Evolutionary conservation across 2,329 filamentous ascomycete genomes (phyloP), one percentile per base, ranked within the genome.

Genomic region (Pyricularia sp.): DNA sequence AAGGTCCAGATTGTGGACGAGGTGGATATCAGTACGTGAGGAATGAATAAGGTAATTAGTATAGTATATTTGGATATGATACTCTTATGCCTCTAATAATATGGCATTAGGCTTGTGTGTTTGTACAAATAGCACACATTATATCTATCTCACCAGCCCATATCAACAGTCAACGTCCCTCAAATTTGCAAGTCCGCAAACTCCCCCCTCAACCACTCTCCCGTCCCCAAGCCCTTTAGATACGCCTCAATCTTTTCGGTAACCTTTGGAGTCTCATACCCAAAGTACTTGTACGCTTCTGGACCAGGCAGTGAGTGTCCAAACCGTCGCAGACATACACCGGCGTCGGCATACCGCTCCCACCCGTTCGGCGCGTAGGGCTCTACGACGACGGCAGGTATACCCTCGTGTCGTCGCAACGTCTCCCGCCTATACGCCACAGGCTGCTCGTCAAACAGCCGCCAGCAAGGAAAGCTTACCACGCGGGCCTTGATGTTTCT

Each of bases 1-100:
- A 87, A 87, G 71, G 81, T 87, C 2, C 81, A 85, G 65, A 81
- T 87, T 22, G 75, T 85, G 6, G 84, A 87, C 69, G 77, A 82
- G 26, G 66, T 68, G 24, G 70, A 73, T 24, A 62, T 64, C 16
- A 40, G 33, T 8, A 2, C 33, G 12, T 40, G 33, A 40, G 33
- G 13, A 12, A 16, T 40, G 33, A 40, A 16, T 40, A 10, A 13
- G 31, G 31, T 33, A 33, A 33, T 33, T 33, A 33, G 8, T 33
- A 33, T 8, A 33, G 31, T 33, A 10, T 33, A 33, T 33, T 33
- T 33, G 10, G 2, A 33, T 33, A 33, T 8, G 31, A 12, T 2
- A 33, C 31, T 33, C 10, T 1, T 12, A 33, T 33, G 31, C 1
- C 9, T 33, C 9, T 33, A 33, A 33, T 1, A 2, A 12, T 33